These are phyloP conservation scores for Citeromyces matritensis DNA, from an alignment of 805 yeast genomes.

Conservation along the genomic window DNA sequence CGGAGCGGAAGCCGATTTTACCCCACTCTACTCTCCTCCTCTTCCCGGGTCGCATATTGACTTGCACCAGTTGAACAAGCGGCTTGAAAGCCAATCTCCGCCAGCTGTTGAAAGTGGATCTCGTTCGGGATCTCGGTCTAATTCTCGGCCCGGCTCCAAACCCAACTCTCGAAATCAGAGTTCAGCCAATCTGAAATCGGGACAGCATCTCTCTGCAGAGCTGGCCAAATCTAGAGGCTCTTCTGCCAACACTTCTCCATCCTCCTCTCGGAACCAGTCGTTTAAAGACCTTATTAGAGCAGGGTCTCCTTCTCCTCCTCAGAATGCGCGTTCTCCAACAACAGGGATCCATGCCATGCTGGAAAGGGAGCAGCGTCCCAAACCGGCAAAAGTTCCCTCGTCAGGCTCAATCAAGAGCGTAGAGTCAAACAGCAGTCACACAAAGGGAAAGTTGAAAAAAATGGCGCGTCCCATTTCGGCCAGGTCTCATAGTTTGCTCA, in stretches of 20 bases:
- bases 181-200: constrained; percentile 2
- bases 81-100: constrained; percentile 11
- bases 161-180: not conserved
- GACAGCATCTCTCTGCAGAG: constrained; percentile 8
- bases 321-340: too few species aligned
- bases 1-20: constrained; percentile 32
- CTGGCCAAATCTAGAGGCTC: constrained; percentile 17
- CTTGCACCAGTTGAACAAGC: constrained; percentile 14
- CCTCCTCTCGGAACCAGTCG: constrained; percentile 20
- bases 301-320: too few species aligned
- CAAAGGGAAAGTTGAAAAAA: too few species aligned
- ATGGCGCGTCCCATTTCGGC: too few species aligned
- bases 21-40: constrained; percentile 61
- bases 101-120: constrained; percentile 3
- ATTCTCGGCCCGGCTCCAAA: not conserved
- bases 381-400: too few species aligned
- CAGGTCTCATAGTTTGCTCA: too few species aligned
- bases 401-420: too few species aligned
- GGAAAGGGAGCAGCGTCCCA: too few species aligned
- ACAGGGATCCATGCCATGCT: too few species aligned
- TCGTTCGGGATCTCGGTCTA: not conserved
- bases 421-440: too few species aligned
- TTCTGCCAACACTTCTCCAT: constrained; percentile 21
- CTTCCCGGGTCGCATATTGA: constrained; percentile 22
- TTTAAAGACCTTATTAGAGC: too few species aligned